A percentile compares a stretch with the other conserved stretches of the same genome.
phyloP scores from a whole-genome alignment of 2,329 filamentous ascomycete genomes.

The Alternaria rosae region DNA sequence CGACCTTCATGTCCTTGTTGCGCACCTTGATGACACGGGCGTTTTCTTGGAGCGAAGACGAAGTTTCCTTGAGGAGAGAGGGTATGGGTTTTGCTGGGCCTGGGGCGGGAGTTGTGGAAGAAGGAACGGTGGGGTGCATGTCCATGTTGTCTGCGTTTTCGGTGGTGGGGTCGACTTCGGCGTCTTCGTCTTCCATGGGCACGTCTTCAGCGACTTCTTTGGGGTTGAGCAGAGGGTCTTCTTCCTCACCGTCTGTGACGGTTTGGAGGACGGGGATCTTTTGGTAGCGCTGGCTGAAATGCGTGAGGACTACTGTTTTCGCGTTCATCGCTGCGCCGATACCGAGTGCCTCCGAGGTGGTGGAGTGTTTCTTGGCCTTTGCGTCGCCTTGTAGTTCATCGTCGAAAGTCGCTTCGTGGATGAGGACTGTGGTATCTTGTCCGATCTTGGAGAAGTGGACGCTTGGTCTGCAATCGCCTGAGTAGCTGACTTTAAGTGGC shows the following conservation, averaged over 20 bases:
- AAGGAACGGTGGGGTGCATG: conserved; percentile 18
- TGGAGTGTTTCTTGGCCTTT: conserved; percentile 86
- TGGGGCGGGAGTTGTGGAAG: conserved; percentile 1
- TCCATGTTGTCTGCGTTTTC: conserved; percentile 33
- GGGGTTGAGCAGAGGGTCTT: conserved; percentile 24
- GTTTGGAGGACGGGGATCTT: conserved; percentile 68
- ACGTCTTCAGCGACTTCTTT: conserved; percentile 37
- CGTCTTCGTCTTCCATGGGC: conserved; percentile 23
- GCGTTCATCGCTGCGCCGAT: conserved; percentile 82
- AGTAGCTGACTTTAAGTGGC: conserved; percentile 87
- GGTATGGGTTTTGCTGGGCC: conserved; percentile 15
- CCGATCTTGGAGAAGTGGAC: conserved; percentile 74
- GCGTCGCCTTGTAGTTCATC: conserved; percentile 83
- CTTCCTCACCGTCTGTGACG: conserved; percentile 40
- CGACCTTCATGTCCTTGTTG: conserved; percentile 66
- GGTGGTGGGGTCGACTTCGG: conserved; percentile 25
- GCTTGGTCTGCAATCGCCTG: conserved; percentile 85
- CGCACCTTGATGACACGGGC: conserved; percentile 49
- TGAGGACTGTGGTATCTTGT: conserved; percentile 76
- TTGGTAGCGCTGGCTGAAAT: conserved; percentile 94
- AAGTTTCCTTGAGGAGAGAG: conserved; percentile 16
- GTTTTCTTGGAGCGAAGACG: conserved; percentile 17
- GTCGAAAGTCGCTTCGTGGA: conserved; percentile 97
- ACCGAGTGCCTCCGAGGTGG: conserved; percentile 82
- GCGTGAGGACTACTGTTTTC: conserved; percentile 81